Evolutionary conservation across 495 filamentous ascomycete species (phyloP), one percentile per base, ranked within the genome.

Genomic region (Hypoxylon cercidicola): DNA sequence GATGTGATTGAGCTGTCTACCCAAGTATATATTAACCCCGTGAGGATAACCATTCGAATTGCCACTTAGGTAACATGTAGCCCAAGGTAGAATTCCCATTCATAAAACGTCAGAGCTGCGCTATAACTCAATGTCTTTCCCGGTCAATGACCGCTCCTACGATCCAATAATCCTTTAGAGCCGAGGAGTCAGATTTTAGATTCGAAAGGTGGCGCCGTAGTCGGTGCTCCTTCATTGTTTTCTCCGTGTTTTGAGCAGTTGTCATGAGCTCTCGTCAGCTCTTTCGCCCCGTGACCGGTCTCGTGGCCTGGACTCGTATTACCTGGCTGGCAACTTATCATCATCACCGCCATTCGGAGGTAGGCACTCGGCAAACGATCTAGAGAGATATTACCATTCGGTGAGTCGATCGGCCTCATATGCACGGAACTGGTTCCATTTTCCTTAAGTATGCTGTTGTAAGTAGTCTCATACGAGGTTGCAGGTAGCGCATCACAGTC

Each of bases 381-480:
- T 37, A 37, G 34, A 11, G 34, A 37, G 11, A 40, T 40, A n/a
- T 40, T 16, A n/a, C 37, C 6, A 16, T 40, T 40, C 37, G 37
- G 30, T 10, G 30, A 32, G 9, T 32, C 30, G 30, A 10, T 32
- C 30, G 30, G 30, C 30, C 8, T 32, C n/a, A n/a, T 3, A 40
- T 40, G 37, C 15, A 40, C 15, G 37, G 9, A 35, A 10, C 1
- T 10, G 8, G 34, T 35, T 11, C 34, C 13, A 40, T 40, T 16
- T 40, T 4, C 37, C 37, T 7, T 1, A 15, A 1, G 37, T 3
- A 35, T 40, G 37, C 2, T 32, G 8, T 5, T 32, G 30, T 11
- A 32, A 32, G 30, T 32, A 32, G 30, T 7, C 30, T 32, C 37
- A 40, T 40, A 40, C 37, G 37, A 40, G 37, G 37, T 40, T 40